Base-by-base conservation (phyloP, 2,329 filamentous ascomycete genomes). In the Microcyclospora tardicrescens region DNA sequence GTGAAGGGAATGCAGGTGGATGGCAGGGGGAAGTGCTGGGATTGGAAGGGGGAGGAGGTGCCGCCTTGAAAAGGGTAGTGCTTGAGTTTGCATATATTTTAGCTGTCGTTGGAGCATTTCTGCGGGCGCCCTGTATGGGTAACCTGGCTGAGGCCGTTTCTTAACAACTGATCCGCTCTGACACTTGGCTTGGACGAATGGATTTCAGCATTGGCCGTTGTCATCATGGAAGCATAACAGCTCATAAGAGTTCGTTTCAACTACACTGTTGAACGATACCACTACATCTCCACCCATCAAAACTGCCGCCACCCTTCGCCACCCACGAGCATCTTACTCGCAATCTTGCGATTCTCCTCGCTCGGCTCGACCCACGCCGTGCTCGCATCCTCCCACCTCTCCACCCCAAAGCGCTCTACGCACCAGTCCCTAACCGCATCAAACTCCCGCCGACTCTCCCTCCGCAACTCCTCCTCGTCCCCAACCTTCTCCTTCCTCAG, bases 11-110 rank as follows among this genome's bases (percentile, higher is more conserved):
- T 73, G 39, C 54, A 56, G 1, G 31, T 69, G 10, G 63, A 66
- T 16, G 68, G 73, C 24, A 66, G 79, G 51, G 80, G 80, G 1
- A 67, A 63, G 50, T 81, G 74, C 50, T 82, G 74, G 74, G 79
- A 81, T 58, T 83, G 77, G 75, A 74, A 73, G 52, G 77, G 75
- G 2, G 65, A 75, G 43, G 77, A 81, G 57, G 63, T 81, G 29
- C 53, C 65, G 46, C 75, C 77, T 16, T 81, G 44, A 54, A 31
- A 24, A 5, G 19, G 19, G 19, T 8, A 24, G 19, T 4, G 19
- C 19, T 5, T 14, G 28, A 24, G 27, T 13, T 36, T 24, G 15
- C 30, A 19, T 5, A 28, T 28, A 38, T 19, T 5, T 24, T 24
- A 24, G 19, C 19, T 24, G 19, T 24, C 19, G 19, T 4, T 5